phyloP scores from a whole-genome alignment of 768 basidiomycete genomes.

The Pleurotus giganteus region DNA sequence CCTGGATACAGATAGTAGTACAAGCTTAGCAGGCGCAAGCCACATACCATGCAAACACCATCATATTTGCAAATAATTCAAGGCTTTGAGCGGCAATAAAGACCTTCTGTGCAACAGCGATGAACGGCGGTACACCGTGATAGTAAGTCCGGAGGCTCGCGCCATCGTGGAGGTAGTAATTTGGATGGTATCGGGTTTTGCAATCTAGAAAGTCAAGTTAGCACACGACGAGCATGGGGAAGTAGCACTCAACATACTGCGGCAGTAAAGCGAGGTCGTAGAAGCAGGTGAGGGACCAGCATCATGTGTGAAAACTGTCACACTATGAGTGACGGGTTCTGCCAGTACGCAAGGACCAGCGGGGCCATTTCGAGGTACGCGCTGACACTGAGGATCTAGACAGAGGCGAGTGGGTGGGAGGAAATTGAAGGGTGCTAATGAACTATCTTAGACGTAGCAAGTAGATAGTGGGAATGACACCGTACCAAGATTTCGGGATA shows the following conservation, averaged over 20 bases:
- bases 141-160: conserved; percentile 21
- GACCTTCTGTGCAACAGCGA: neutral
- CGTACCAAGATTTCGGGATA: neutral
- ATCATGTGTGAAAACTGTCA: neutral
- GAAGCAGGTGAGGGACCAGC: too few relatives aligned
- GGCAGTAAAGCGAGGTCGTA: conserved; percentile 22
- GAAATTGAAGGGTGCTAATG: neutral
- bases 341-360: neutral
- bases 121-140: neutral
- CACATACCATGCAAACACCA: too few relatives aligned
- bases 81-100: neutral
- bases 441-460: neutral
- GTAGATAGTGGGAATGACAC: neutral
- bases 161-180: conserved; percentile 22
- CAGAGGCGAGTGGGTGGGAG: neutral
- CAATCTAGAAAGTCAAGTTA: conserved; percentile 18
- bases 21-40: too few relatives aligned
- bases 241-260: conserved; percentile 15
- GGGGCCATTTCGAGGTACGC: neutral
- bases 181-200: conserved; percentile 25
- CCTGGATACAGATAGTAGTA: too few relatives aligned
- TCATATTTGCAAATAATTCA: conserved; percentile 5
- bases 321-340: neutral
- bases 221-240: neutral
- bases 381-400: neutral